Evolutionary conservation across 1,139 yeast genomes (phyloP), one percentile per base, ranked within the genome.

Genomic region (Suhomyces choctaworum): DNA sequence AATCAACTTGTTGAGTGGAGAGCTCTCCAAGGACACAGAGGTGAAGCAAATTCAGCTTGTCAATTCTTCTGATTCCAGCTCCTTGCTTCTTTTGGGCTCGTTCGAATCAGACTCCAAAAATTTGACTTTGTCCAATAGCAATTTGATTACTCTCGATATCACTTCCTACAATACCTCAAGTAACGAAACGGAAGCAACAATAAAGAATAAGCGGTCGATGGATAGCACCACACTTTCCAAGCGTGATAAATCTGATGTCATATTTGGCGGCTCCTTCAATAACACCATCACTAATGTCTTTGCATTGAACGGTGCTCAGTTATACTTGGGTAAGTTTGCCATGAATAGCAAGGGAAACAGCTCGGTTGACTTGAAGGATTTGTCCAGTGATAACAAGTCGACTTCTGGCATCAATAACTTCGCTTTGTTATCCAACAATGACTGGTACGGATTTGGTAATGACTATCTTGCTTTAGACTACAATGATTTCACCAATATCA

Each of bases 1-100:
- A 0, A 62, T 90, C 34, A 87, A 87, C 47, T 45, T 58, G n/a
- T 58, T 84, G 27, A 87, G 95, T 21, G 60, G 75, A 0, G 45
- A 60, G 14, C 56, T 83, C 2, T 56, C 74, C 1, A 48, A 58
- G 3, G 60, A 64, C 44, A 71, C 84, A 2, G 54, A 51, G 5
- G 61, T 84, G 5, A 56, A 56, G 7, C 50, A 62, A 51, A 10
- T 56, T 54, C 14, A 46, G 63, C 13, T 60, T 52, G 41, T 59
- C 64, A 55, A 58, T 33, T 38, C 52, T 10, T 41, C 54, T 5
- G 48, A 50, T n/a, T 36, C 43, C 16, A 43, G 48, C 26, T 75
- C 53, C 1, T 52, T 70, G 27, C 34, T 59, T 5, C 33, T 70
- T 7, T 52, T 62, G 31, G 94, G 94, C 12, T 62, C 69, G 23